These are phyloP conservation scores for Pythium guiyangense DNA, from an alignment of 352 stramenopile species.

Conservation along the genomic window DNA sequence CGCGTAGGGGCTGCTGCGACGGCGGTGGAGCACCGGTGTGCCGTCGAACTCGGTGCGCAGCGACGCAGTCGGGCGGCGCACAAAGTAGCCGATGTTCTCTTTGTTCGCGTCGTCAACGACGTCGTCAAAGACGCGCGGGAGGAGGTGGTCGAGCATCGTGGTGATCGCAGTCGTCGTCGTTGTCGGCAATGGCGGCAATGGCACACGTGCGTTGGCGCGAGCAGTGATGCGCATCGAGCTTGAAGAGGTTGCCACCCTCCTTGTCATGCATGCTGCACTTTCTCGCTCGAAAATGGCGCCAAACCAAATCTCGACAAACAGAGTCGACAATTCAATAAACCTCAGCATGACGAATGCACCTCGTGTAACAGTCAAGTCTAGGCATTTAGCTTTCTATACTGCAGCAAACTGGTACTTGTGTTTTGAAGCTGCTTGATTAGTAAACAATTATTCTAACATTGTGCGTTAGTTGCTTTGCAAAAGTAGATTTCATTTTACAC, in stretches of 20 bases:
- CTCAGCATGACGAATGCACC: no score
- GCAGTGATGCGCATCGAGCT: neutral
- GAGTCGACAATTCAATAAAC: neutral
- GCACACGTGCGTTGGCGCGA: neutral
- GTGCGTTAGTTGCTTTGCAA: no score
- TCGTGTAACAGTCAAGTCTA: no score
- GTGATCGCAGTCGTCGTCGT: neutral
- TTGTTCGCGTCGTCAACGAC: conserved; percentile 51
- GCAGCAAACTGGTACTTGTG: no score
- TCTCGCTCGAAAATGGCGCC: conserved; percentile 1
- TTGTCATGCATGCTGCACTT: neutral
- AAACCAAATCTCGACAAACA: neutral
- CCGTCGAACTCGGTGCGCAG: conserved; percentile 10
- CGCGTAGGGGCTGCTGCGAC: neutral
- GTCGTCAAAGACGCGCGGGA: conserved; percentile 38
- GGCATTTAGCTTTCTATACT: no score
- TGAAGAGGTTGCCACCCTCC: neutral
- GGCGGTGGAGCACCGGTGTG: conserved; percentile 10
- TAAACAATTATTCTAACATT: no score
- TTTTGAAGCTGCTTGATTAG: no score
- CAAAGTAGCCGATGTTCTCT: conserved; percentile 62
- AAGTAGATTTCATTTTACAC: no score
- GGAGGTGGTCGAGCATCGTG: conserved; percentile 34
- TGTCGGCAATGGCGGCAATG: neutral
- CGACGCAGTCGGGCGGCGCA: conserved; percentile 24